Base-by-base conservation (phyloP, 805 yeast genomes). In the Candida sakaeoensis region DNA sequence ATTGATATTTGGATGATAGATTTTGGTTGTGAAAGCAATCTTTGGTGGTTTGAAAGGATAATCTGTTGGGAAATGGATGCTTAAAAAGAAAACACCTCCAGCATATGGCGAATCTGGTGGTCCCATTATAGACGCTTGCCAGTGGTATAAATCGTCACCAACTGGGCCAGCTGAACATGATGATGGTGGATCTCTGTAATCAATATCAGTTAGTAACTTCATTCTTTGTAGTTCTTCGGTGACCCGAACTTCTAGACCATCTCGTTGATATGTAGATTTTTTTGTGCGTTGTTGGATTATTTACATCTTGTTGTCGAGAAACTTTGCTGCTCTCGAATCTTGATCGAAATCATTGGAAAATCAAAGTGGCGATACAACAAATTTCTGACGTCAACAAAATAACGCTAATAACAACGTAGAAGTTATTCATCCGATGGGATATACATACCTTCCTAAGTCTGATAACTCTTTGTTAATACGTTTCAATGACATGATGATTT, bases 51-150 rank as follows among this genome's bases (percentile, higher is more conserved):
- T 93, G 75, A 91, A 93, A 41, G 99, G 99, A 66, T 93, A 93
- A 68, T 93, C 98, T 43, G 98, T 90, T 62, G 99, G 99, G 85
- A 93, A 93, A 64, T 89, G 95, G 63, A 93, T 89, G 40, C 95
- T 82, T 48, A 93, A 77, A 76, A 93, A 93, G 68, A 93, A 93
- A 33, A 91, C 96, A 57, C 98, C 99, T 50, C 91, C 91, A 16
- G 82, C 80, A 42, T 77, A 77, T 48, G 82, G 93, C 35, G 96
- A 86, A 69, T 93, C 98, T 52, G 95, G 79, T 37, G 99, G 99
- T 36, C 99, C 99, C 95, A 93, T 88, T 63, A 93, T 93, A 32
- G 98, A 90, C 30, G 98, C 99, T 71, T 93, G 98, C 99, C 99
- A 93, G 74, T 91, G 98, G 72, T 85, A 93, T 60, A 91, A 73